Conservation (phyloP, 1,284 basidiomycete genomes). For the Pseudomicrostroma phylloplanum region DNA sequence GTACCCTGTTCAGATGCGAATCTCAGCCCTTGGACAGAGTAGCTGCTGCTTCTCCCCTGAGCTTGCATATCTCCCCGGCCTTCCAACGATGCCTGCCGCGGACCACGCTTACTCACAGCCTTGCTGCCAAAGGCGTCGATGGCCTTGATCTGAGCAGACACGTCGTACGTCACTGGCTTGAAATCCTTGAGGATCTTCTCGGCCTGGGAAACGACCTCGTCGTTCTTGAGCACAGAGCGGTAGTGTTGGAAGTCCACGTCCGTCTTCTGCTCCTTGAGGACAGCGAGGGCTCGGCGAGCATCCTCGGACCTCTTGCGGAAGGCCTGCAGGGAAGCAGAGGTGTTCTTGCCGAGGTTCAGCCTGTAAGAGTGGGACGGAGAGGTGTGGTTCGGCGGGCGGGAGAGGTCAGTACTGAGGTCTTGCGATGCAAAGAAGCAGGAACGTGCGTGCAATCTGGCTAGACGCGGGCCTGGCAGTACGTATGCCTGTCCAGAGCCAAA, state of each 20-base stretch:
- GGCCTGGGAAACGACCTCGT: constrained; percentile 80
- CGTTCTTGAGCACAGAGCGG: constrained; percentile 81
- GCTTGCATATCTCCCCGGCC: too few relatives aligned
- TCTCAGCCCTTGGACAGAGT: background rate
- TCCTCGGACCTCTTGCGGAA: constrained; percentile 94
- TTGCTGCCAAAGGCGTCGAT: constrained; percentile 96
- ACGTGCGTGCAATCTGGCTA: too few relatives aligned
- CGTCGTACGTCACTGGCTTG: constrained; percentile 96
- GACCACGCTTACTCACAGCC: constrained; percentile 63
- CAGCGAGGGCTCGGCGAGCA: constrained; percentile 69
- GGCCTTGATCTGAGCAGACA: constrained; percentile 80
- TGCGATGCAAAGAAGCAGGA: too few relatives aligned
- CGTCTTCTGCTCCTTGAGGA: constrained; percentile 67
- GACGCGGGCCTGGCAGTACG: too few relatives aligned
- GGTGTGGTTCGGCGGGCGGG: background rate
- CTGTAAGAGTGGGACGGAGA: background rate
- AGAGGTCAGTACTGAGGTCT: background rate
- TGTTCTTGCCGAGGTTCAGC: constrained; percentile 49
- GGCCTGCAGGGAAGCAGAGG: constrained; percentile 65
- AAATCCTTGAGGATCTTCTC: constrained; percentile 84
- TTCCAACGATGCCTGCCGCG: too few relatives aligned
- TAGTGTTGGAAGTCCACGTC: constrained; percentile 85
- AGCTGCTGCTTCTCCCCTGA: too few relatives aligned
- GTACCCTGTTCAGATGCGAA: background rate
- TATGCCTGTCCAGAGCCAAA: too few relatives aligned